Percentiles rank a stretch among this genome's conserved stretches.
These are phyloP conservation scores for Chalciporus chontae DNA, from an alignment of 768 basidiomycete species.

Conservation along the genomic window DNA sequence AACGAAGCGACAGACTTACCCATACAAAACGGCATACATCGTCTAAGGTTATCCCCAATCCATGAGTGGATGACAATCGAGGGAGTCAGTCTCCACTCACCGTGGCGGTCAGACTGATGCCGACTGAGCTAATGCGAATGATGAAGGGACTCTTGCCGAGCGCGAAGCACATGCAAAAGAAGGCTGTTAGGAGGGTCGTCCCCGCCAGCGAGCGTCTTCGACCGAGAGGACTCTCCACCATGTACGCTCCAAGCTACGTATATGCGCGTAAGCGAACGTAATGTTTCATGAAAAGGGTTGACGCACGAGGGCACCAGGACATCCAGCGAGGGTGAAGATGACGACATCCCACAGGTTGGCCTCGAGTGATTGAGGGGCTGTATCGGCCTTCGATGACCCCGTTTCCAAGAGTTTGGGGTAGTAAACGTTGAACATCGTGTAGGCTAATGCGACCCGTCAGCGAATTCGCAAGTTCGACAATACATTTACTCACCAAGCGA, in stretches of 20 bases:
- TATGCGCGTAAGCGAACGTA: neutral
- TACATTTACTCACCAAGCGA: constrained; percentile 55
- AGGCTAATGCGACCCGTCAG: constrained; percentile 43
- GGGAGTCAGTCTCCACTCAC: constrained; percentile 11
- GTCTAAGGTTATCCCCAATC: constrained; percentile 43
- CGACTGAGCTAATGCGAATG: constrained; percentile 66
- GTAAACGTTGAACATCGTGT: constrained; percentile 92
- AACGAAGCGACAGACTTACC: constrained; percentile 28
- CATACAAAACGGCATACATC: constrained; percentile 88
- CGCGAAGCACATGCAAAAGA: constrained; percentile 70
- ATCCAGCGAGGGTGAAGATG: constrained; percentile 80
- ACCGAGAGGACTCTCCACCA: constrained; percentile 70
- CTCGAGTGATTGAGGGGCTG: constrained; percentile 44
- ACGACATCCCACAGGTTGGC: constrained; percentile 82
- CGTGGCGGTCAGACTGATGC: constrained; percentile 74
- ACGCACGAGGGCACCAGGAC: constrained; percentile 77
- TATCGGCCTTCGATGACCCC: constrained; percentile 13
- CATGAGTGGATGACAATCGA: neutral
- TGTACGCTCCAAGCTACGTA: constrained; percentile 74
- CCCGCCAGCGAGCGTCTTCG: constrained; percentile 68
- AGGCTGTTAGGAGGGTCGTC: constrained; percentile 72
- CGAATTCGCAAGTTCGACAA: neutral
- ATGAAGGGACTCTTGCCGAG: constrained; percentile 53
- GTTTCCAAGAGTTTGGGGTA: constrained; percentile 83
- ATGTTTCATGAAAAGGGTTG: neutral